phyloP scores from a whole-genome alignment of 2,329 filamentous ascomycete species.

The Aspergillus candidus region DNA sequence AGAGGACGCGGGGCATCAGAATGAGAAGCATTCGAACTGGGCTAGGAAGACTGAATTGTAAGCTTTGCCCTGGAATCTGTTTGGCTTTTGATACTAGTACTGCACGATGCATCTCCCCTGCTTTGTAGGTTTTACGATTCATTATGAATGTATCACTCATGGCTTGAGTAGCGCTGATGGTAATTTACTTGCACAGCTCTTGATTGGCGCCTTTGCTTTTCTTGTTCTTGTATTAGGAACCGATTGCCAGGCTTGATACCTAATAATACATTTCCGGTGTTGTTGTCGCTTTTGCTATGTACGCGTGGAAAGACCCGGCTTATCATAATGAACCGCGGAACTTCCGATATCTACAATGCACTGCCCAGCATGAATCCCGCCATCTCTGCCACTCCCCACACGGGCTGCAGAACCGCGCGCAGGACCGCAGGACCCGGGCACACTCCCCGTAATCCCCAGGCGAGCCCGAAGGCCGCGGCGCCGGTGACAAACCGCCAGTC shows the following conservation, averaged over 20 bases:
- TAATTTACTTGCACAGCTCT: conserved; percentile 8
- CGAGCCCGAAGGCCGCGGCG: conserved; percentile 44
- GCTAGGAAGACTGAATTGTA: conserved; percentile 37
- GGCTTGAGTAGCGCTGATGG: conserved; percentile 11
- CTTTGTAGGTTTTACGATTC: conserved; percentile 2
- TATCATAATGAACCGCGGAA: background rate
- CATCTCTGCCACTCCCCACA: conserved; percentile 45
- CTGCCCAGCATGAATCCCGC: conserved; percentile 43
- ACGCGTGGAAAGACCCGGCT: no score
- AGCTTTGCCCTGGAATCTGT: conserved; percentile 20
- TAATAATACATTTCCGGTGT: background rate
- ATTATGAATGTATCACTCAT: background rate
- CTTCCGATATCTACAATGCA: conserved; percentile 18
- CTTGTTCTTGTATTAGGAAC: no score
- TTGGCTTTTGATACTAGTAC: background rate
- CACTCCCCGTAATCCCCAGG: conserved; percentile 47
- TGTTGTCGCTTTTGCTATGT: background rate
- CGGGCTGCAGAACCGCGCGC: conserved; percentile 42
- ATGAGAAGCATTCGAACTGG: conserved; percentile 6
- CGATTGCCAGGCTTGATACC: background rate
- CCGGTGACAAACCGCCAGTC: conserved; percentile 46
- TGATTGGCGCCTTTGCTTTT: conserved; percentile 7
- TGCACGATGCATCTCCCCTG: conserved; percentile 2
- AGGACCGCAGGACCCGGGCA: conserved; percentile 49
- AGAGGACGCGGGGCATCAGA: background rate